Base-by-base conservation (phyloP, 2,329 filamentous ascomycete species). In the Helotiales sp. region DNA sequence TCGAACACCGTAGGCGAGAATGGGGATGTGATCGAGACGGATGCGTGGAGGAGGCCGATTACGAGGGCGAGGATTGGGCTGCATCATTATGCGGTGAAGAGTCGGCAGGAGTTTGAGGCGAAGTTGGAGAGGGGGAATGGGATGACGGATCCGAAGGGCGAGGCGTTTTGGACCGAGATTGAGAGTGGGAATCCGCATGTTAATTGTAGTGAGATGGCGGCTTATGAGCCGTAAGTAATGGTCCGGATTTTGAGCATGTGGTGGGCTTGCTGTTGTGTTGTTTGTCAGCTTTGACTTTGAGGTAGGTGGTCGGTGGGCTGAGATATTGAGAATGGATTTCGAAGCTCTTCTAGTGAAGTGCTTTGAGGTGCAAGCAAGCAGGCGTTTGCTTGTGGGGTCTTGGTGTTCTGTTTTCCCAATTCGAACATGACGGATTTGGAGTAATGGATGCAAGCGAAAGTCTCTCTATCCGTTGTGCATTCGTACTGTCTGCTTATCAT, bases 1-100 rank as follows among this genome's bases (percentile, higher is more conserved):
- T 66, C 69, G 0, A 43, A 68, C 26, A 75, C 74, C 1, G 73
- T 78, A 8, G 74, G 75, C 32, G 76, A 78, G 65, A 34, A 75
- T 47, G 71, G 73, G 6, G 73, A 76, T 34, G 32, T 65, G 13
- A 67, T 75, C 2, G 63, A 62, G 6, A 65, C 65, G 7, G 65
- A 60, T 3, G 74, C 73, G 3, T 75, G 67, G 52, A 68, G 77
- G 7, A 66, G 64, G 34, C 76, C 77, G 17, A 75, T 77, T 37
- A 77, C 75, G 4, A 72, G 75, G 43, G 67, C 75, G 47, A 66
- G 75, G 20, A 69, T 79, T 52, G 72, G 68, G 0, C 52, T 79
- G 52, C 77, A 79, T 70, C 77, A 79, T 63, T 79, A 78, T 65
- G 73, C 74, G 10, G 68, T 76, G 32, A 77, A 78, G 72, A 78